Conservation (phyloP, 176 grass and related monocot genomes). For the Triticum dicoccoides region DNA sequence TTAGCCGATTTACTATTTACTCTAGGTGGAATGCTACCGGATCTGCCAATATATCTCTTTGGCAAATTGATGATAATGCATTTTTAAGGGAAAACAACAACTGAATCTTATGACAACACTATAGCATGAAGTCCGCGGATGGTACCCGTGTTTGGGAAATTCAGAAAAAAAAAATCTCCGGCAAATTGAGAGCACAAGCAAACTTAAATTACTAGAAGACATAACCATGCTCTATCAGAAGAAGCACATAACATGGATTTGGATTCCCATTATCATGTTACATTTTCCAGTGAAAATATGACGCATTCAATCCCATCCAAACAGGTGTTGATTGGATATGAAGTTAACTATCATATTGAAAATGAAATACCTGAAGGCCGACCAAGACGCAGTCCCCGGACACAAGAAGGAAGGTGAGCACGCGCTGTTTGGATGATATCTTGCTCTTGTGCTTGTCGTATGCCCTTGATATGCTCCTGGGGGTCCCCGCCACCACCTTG, state of each 20-base stretch:
- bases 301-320: background rate
- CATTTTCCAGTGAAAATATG: background rate
- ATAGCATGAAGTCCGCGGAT: conserved; percentile 1
- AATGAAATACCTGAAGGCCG: conserved; percentile 72
- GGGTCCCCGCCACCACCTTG: conserved; percentile 62
- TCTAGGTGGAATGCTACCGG: background rate
- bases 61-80: background rate
- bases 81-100: background rate
- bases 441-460: conserved; percentile 85
- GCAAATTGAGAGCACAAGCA: background rate
- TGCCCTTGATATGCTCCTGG: conserved; percentile 77
- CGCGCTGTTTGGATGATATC: conserved; percentile 73
- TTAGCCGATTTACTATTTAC: background rate
- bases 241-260: background rate
- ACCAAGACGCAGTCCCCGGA: conserved; percentile 87
- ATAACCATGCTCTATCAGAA: background rate
- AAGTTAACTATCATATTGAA: background rate
- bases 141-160: background rate
- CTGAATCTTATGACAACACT: background rate
- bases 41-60: background rate
- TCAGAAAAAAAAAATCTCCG: background rate
- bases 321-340: background rate
- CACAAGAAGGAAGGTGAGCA: conserved; percentile 71
- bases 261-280: background rate
- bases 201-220: background rate